These are phyloP conservation scores for Xylariaceae sp. DNA, from an alignment of 2,329 filamentous ascomycete genomes.

Conservation along the genomic window DNA sequence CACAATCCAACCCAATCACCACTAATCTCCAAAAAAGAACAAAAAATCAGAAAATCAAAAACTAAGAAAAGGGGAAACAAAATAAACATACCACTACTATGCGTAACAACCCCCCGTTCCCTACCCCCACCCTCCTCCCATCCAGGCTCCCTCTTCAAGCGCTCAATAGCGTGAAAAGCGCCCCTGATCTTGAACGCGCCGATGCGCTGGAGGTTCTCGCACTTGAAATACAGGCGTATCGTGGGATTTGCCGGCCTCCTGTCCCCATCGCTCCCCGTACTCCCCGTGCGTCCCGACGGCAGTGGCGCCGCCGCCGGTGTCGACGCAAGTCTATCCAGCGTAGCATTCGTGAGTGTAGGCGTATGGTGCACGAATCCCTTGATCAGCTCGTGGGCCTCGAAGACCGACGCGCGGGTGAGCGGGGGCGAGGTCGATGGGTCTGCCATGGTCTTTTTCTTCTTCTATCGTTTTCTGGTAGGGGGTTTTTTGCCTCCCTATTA, in stretches of 20 bases:
- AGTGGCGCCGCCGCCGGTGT: constrained; percentile 58
- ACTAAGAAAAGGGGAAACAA: constrained; percentile 4
- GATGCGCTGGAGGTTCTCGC: constrained; percentile 88
- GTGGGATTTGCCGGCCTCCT: constrained; percentile 66
- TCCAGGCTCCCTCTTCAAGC: constrained; percentile 68
- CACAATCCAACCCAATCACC: no score
- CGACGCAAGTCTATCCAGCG: constrained; percentile 77
- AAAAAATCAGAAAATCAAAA: background rate
- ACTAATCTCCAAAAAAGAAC: background rate
- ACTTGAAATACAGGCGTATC: constrained; percentile 89
- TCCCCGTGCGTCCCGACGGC: background rate
- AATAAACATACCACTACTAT: constrained; percentile 74
- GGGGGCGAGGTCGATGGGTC: constrained; percentile 63
- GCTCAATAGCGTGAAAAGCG: constrained; percentile 83
- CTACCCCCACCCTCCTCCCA: constrained; percentile 65
- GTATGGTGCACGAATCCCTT: constrained; percentile 80
- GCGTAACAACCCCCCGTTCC: constrained; percentile 80
- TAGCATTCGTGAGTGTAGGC: constrained; percentile 80
- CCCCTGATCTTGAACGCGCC: constrained; percentile 94
- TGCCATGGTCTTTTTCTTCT: constrained; percentile 51
- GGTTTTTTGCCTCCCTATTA: background rate
- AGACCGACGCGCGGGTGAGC: constrained; percentile 75
- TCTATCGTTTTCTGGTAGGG: background rate
- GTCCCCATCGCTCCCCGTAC: constrained; percentile 38
- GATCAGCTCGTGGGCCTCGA: constrained; percentile 75